phyloP scores from a whole-genome alignment of 2,329 filamentous ascomycete genomes.

The Fusarium tanahbumbuense region DNA sequence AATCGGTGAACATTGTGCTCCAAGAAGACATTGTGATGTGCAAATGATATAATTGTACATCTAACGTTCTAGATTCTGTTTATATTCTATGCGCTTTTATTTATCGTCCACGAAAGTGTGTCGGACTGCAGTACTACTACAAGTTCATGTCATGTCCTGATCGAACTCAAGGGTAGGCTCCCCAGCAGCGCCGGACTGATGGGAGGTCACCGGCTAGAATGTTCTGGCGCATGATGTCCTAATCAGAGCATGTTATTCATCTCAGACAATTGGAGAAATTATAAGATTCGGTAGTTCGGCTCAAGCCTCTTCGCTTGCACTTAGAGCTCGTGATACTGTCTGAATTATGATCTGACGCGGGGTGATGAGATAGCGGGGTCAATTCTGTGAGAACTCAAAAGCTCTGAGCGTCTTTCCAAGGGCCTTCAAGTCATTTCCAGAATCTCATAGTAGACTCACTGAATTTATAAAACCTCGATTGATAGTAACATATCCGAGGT shows the following conservation, averaged over 20 bases:
- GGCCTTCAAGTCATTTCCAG: too few relatives aligned
- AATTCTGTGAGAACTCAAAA: rapidly evolving
- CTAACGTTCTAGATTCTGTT: too few relatives aligned
- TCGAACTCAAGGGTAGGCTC: too few relatives aligned
- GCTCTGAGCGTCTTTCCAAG: too few relatives aligned
- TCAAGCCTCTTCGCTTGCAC: not conserved
- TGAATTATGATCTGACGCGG: not conserved
- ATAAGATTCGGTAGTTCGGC: not conserved
- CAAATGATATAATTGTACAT: not conserved
- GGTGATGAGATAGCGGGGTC: not conserved
- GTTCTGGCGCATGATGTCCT: not conserved
- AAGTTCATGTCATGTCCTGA: too few relatives aligned
- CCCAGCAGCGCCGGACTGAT: too few relatives aligned
- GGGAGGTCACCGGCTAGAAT: not conserved
- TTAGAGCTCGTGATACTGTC: not conserved
- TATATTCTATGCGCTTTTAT: too few relatives aligned
- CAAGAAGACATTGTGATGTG: not conserved
- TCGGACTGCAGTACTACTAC: too few relatives aligned
- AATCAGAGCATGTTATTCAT: not conserved
- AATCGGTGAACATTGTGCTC: not conserved
- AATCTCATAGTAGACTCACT: too few relatives aligned
- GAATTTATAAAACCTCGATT: too few relatives aligned
- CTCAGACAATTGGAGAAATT: not conserved
- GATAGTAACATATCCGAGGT: too few relatives aligned
- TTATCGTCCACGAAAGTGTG: too few relatives aligned